These are phyloP conservation scores for Pythium folliculosum DNA, from an alignment of 352 stramenopile species.

Conservation along the genomic window DNA sequence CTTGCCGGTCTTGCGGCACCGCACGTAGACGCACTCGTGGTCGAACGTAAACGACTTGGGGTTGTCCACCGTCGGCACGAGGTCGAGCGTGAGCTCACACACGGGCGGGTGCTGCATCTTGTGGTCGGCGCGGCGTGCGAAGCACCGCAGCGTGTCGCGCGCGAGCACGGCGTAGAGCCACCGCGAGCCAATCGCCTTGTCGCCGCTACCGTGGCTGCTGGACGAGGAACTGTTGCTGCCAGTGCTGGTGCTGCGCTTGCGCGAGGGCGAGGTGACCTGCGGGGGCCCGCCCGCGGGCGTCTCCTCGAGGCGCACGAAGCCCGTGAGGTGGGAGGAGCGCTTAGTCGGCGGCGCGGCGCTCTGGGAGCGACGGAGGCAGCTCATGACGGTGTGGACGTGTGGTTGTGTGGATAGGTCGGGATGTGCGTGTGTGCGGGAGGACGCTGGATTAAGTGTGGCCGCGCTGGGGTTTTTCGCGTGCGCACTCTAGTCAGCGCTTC, in stretches of 20 bases:
- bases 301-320: slow-evolving; percentile 32
- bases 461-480: slow-evolving; percentile 5
- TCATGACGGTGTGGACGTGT: slow-evolving; percentile 16
- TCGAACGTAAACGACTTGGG: slow-evolving; percentile 33
- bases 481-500: slow-evolving; percentile 4
- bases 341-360: slow-evolving; percentile 25
- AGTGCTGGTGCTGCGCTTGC: slow-evolving; percentile 30
- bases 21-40: slow-evolving; percentile 33
- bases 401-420: slow-evolving; percentile 4
- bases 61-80: slow-evolving; percentile 23
- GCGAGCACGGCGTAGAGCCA: slow-evolving; percentile 36
- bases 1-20: slow-evolving; percentile 18
- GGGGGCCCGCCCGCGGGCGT: slow-evolving; percentile 3
- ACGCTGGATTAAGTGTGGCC: slow-evolving; percentile 4
- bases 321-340: slow-evolving; percentile 27
- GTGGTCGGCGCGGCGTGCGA: slow-evolving; percentile 30
- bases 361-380: slow-evolving; percentile 29
- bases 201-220: slow-evolving; percentile 3
- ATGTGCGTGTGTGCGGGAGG: background rate
- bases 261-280: slow-evolving; percentile 12
- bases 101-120: slow-evolving; percentile 32
- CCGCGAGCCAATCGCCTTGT: slow-evolving; percentile 18
- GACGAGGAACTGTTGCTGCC: slow-evolving; percentile 19
- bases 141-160: slow-evolving; percentile 28
- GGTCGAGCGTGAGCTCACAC: slow-evolving; percentile 27